These are phyloP conservation scores for Nicotiana sylvestris DNA, from an alignment of 257 asterid genomes.

Conservation along the genomic window DNA sequence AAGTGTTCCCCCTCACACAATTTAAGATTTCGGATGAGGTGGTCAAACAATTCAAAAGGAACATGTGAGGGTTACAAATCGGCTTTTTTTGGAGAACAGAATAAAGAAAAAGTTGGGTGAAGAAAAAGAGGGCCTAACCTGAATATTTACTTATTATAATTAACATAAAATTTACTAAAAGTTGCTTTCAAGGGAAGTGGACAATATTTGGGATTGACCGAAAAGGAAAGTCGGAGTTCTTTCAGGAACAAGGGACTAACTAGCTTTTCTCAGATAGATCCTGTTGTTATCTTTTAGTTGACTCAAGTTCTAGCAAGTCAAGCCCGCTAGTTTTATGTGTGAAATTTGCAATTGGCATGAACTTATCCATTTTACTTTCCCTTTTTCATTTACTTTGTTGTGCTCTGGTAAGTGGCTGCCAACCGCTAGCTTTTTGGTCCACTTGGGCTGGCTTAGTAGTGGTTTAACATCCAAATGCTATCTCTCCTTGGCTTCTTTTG, in stretches of 20 bases:
- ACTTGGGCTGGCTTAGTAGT: background rate
- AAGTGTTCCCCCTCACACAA: background rate
- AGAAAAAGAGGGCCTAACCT: background rate
- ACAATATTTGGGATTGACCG: background rate
- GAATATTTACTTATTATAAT: background rate
- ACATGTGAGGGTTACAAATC: background rate
- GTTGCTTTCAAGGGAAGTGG: background rate
- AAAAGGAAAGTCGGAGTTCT: background rate
- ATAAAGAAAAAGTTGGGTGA: background rate
- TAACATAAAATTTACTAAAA: background rate
- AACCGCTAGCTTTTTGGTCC: background rate
- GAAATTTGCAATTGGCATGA: background rate
- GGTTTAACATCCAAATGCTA: background rate
- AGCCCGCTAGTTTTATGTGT: background rate
- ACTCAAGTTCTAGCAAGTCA: background rate
- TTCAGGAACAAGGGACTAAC: background rate
- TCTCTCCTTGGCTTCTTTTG: background rate
- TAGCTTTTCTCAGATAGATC: background rate
- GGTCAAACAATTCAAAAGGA: background rate
- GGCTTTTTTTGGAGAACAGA: background rate
- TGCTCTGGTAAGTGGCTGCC: background rate
- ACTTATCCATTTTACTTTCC: background rate
- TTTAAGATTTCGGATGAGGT: background rate
- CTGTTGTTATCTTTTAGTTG: background rate
- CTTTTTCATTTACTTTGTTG: background rate